Evolutionary conservation across 2,329 filamentous ascomycete species (phyloP).

Genomic region (Thelonectria olida): DNA sequence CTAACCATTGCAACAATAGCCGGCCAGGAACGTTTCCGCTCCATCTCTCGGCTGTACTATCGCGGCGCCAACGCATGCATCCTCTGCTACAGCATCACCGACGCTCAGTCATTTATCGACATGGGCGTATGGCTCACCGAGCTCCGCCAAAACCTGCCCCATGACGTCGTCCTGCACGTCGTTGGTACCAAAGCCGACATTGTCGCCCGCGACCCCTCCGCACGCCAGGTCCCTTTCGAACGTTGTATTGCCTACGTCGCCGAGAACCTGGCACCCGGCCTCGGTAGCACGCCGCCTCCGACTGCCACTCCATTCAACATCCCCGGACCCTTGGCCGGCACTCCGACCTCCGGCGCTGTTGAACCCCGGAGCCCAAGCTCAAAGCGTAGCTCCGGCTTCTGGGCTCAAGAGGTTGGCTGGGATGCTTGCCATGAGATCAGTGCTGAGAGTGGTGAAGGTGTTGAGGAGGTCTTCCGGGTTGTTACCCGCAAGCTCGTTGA

Average conservation of each 20-base stretch:
- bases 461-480: constrained; percentile 92
- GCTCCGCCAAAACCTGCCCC: constrained; percentile 78
- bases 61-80: constrained; percentile 94
- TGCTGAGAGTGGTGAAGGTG: constrained; percentile 91
- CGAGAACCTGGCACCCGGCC: constrained; percentile 82
- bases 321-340: constrained; percentile 32
- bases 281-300: constrained; percentile 72
- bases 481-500: constrained; percentile 71
- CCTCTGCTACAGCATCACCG: constrained; percentile 93
- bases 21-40: constrained; percentile 93
- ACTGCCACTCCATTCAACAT: constrained; percentile 59
- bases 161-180: constrained; percentile 89
- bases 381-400: constrained; percentile 79
- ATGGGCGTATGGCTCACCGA: constrained; percentile 94
- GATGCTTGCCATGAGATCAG: constrained; percentile 97
- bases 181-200: constrained; percentile 95
- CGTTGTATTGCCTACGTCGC: constrained; percentile 95
- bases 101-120: constrained; percentile 84
- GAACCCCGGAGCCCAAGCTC: constrained; percentile 69
- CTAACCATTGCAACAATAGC: constrained; percentile 52
- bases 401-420: constrained; percentile 94
- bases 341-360: constrained; percentile 36
- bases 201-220: constrained; percentile 81
- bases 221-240: constrained; percentile 90
- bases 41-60: constrained; percentile 95